Evolutionary conservation across 2,329 filamentous ascomycete genomes (phyloP).

Genomic region (Hypoxylon sp.): DNA sequence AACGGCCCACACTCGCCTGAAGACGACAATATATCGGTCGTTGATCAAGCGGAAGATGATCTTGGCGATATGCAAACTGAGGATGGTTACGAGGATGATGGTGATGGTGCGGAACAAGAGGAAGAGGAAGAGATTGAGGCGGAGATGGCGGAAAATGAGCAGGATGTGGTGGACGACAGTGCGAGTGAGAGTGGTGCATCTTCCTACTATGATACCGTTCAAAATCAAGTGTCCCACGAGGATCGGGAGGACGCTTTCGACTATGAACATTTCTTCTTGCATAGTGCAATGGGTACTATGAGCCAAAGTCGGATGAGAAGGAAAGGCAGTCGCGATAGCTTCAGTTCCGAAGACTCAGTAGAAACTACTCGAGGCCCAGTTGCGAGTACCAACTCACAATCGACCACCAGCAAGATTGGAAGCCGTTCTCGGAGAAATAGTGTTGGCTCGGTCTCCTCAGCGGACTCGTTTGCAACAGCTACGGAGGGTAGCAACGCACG

Average conservation of each 20-base stretch:
- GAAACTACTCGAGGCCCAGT: conserved; percentile 70
- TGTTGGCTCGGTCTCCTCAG: conserved; percentile 63
- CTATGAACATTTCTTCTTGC: conserved; percentile 95
- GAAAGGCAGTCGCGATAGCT: conserved; percentile 65
- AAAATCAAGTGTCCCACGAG: conserved; percentile 81
- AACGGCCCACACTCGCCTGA: conserved; percentile 18
- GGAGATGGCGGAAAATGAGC: conserved; percentile 50
- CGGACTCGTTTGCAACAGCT: conserved; percentile 70
- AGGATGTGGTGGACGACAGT: conserved; percentile 54
- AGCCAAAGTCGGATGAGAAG: conserved; percentile 64
- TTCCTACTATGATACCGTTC: conserved; percentile 71
- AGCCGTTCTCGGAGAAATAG: conserved; percentile 59
- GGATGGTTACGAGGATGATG: conserved; percentile 35
- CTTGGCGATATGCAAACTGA: conserved; percentile 41
- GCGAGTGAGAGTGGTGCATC: conserved; percentile 75
- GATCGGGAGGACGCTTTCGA: conserved; percentile 96
- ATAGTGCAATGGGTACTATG: conserved; percentile 88
- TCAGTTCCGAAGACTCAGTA: conserved; percentile 70
- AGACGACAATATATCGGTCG: conserved; percentile 20
- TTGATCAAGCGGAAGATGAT: conserved; percentile 53
- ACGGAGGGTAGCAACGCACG: conserved; percentile 59
- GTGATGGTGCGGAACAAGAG: conserved; percentile 13
- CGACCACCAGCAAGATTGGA: conserved; percentile 44
- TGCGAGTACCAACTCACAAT: conserved; percentile 39
- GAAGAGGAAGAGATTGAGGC: conserved; percentile 20